These are phyloP conservation scores for Eudorina sp. DNA, from an alignment of 139 green algal genomes.

Conservation along the genomic window DNA sequence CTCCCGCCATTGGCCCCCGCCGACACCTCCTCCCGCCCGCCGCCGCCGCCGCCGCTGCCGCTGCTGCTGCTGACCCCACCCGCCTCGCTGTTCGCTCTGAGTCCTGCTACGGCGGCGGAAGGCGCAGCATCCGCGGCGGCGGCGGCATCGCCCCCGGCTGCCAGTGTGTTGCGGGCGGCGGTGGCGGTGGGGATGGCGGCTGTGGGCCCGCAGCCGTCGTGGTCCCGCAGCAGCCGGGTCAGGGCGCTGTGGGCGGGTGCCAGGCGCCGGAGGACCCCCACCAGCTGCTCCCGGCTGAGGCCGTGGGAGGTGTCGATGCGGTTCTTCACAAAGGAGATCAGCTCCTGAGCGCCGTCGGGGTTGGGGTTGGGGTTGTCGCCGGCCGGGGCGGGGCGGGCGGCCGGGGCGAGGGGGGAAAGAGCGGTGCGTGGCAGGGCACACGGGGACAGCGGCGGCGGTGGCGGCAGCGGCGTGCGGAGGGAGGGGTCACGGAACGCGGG, in stretches of 20 bases:
- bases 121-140: too few relatives aligned
- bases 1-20: background rate
- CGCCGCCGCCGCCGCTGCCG: background rate
- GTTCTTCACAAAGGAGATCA: slow-evolving; percentile 26
- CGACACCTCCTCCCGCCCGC: background rate
- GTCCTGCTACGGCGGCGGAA: too few relatives aligned
- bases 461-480: too few relatives aligned
- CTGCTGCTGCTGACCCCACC: background rate
- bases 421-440: too few relatives aligned
- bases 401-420: background rate
- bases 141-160: too few relatives aligned
- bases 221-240: background rate
- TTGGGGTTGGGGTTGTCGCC: background rate
- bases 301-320: slow-evolving; percentile 27
- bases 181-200: too few relatives aligned
- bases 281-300: background rate
- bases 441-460: too few relatives aligned
- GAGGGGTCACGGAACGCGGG: too few relatives aligned
- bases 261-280: background rate
- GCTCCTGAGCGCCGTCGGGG: background rate
- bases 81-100: too few relatives aligned
- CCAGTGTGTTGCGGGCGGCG: too few relatives aligned
- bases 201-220: too few relatives aligned
- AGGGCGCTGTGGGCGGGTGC: background rate
- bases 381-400: background rate